Evolutionary conservation across 306 rosid species (phyloP), one percentile per base, ranked within the genome.

Genomic region (Prunus salicina): DNA sequence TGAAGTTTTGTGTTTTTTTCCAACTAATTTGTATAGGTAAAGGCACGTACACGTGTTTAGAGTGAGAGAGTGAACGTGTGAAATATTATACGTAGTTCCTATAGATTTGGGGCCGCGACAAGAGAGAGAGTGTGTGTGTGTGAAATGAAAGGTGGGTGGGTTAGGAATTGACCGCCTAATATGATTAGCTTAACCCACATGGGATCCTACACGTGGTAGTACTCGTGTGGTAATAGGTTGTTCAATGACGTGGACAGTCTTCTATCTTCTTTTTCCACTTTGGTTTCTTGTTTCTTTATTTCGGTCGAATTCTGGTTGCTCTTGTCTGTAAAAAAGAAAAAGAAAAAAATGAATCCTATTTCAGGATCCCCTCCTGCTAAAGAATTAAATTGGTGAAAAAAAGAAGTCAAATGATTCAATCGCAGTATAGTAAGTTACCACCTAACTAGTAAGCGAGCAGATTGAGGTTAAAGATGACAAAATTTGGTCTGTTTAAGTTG

Each of bases 161-260:
- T 71, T 65, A 34, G 66, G 24, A n/a, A 57, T 46, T 72, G 74
- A 64, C 82, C 72, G 80, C 78, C 73, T 20, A 12, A 65, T 49
- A 46, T 76, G 76, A 80, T 83, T 76, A 86, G 8, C 45, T 68
- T 72, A 78, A 81, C 83, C 69, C 69, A 82, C 60, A 32, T 3
- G 71, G 77, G 78, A 71, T 78, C 32, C 25, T 41, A 67, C 68
- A 80, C 73, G 84, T 78, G 87, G 83, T 83, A 25, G n/a, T 11
- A 19, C 51, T 55, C 30, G 0, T 75, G 76, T 47, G 83, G 78
- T 61, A 24, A 6, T 19, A 34, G 5, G 11, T 58, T 76, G 34
- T 41, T 51, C 68, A 22, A 34, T 83, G 81, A 75, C 76, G 76
- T 76, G 72, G 71, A 49, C 43, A 46, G 3, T 34, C 13, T 78